Percentiles rank a stretch among this genome's conserved stretches.
Conservation (phyloP, 202 grass and related monocot genomes). For the Cymbopogon flexuosus region DNA sequence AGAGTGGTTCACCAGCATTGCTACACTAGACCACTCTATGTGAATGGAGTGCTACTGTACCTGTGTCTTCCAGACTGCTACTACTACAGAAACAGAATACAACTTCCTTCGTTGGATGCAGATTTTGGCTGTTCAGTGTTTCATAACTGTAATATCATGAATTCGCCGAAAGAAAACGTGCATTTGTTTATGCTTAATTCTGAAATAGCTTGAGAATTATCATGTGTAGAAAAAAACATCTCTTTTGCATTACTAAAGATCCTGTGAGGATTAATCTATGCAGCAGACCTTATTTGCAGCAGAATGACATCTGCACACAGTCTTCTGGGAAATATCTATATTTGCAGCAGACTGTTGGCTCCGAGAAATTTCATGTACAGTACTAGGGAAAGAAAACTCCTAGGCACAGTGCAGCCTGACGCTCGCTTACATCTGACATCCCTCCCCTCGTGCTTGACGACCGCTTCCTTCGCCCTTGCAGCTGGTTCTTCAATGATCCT, state of each 20-base stretch:
- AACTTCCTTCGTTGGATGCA: background rate
- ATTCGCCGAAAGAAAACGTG: background rate
- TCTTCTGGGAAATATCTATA: background rate
- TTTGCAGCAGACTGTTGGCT: background rate
- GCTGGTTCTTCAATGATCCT: background rate
- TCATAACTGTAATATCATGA: background rate
- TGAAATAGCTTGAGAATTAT: background rate
- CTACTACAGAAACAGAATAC: background rate
- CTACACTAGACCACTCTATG: too few relatives aligned
- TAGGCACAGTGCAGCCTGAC: background rate
- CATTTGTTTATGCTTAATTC: background rate
- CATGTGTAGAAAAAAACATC: too few relatives aligned
- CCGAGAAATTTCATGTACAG: background rate
- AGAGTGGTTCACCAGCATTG: background rate
- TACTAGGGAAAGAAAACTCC: background rate
- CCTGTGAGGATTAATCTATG: background rate
- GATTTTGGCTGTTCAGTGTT: background rate
- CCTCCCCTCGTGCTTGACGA: slow-evolving; percentile 20
- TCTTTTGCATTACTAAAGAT: too few relatives aligned
- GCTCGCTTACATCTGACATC: background rate
- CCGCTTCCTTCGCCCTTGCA: background rate
- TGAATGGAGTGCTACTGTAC: background rate
- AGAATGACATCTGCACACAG: background rate
- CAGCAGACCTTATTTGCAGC: background rate
- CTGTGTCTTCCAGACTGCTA: background rate